A percentile compares a stretch with the other conserved stretches of the same genome.
Evolutionary conservation across 805 yeast genomes (phyloP).

Genomic region (Starmerella tilneyi): DNA sequence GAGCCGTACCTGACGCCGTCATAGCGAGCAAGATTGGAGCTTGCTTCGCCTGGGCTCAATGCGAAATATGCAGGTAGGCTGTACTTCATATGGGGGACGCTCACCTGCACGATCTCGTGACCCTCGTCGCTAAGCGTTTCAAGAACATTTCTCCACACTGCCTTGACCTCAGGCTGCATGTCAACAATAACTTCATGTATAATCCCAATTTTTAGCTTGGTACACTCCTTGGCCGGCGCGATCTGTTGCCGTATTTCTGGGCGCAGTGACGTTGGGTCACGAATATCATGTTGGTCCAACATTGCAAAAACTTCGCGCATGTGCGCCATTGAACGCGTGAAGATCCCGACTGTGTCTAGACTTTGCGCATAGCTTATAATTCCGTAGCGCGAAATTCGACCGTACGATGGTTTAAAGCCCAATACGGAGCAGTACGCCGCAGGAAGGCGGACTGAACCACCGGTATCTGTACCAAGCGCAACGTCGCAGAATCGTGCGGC

Average conservation of each 20-base stretch:
- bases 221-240: not conserved
- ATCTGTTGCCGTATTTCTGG: conserved; percentile 19
- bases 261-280: conserved; percentile 61
- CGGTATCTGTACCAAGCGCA: conserved; percentile 91
- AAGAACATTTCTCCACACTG: conserved; percentile 41
- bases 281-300: conserved; percentile 51
- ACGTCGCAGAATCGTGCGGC: conserved; percentile 60
- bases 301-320: conserved; percentile 43
- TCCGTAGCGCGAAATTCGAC: conserved; percentile 85
- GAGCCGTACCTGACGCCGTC: conserved; percentile 85
- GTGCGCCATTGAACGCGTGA: conserved; percentile 42
- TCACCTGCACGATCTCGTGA: conserved; percentile 49
- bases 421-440: conserved; percentile 73
- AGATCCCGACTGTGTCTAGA: conserved; percentile 84
- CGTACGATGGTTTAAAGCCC: conserved; percentile 93
- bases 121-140: conserved; percentile 39
- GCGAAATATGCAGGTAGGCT: conserved; percentile 79
- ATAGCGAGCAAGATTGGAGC: conserved; percentile 78
- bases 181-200: conserved; percentile 59
- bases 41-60: conserved; percentile 84
- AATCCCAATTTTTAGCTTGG: conserved; percentile 53
- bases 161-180: conserved; percentile 39
- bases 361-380: conserved; percentile 88
- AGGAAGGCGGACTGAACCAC: conserved; percentile 90
- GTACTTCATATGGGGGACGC: conserved; percentile 56